Conservation (phyloP, 495 filamentous ascomycete species). For the Amniculicola lignicola region DNA sequence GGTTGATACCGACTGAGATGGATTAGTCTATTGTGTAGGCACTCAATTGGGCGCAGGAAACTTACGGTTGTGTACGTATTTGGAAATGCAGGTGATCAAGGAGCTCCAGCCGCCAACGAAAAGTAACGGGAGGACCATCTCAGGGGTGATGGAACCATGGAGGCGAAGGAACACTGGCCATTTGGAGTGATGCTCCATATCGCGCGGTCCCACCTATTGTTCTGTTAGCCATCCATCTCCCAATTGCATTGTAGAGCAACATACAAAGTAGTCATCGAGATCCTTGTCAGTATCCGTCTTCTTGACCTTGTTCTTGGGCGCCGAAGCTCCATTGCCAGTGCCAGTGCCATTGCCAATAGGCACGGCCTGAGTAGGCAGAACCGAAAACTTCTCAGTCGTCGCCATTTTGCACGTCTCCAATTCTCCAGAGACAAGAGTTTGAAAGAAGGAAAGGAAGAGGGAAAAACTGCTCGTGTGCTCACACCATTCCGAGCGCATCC, state of each 20-base stretch:
- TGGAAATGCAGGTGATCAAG: conserved; percentile 61
- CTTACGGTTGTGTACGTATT: conserved; percentile 52
- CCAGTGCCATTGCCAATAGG: neutral
- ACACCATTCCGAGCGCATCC: too few species aligned
- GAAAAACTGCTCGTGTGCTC: too few species aligned
- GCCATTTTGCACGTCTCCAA: neutral
- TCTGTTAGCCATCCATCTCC: neutral
- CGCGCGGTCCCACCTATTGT: conserved; percentile 30
- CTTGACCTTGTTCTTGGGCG: conserved; percentile 7
- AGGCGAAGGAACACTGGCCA: conserved; percentile 31
- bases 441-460: neutral
- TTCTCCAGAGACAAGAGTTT: neutral
- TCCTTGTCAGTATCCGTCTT: conserved; percentile 2
- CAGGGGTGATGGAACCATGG: conserved; percentile 30
- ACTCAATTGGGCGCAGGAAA: too few species aligned
- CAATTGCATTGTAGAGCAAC: neutral
- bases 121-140: conserved; percentile 63
- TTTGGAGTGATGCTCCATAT: conserved; percentile 29
- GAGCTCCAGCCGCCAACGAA: conserved; percentile 68
- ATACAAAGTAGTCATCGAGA: conserved; percentile 23
- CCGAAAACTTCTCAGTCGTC: neutral
- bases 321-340: neutral
- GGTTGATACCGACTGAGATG: conserved; percentile 55
- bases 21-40: too few species aligned
- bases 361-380: neutral